phyloP scores from a whole-genome alignment of 345 rosid genomes.

The Passiflora organensis region DNA sequence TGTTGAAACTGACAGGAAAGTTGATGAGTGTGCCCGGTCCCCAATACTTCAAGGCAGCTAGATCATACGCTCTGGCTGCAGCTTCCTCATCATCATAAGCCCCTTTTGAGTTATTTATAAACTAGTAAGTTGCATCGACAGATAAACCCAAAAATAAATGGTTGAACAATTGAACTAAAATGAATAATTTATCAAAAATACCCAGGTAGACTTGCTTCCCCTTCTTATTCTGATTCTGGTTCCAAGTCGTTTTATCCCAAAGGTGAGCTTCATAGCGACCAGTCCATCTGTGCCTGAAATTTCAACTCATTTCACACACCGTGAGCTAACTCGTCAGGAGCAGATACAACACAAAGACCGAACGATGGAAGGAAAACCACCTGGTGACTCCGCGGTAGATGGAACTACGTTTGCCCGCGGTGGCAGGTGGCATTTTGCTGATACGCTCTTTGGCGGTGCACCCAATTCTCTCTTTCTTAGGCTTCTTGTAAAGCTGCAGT shows the following conservation, averaged over 20 bases:
- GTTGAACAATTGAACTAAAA: too few species aligned
- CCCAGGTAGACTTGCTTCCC: slow-evolving; percentile 77
- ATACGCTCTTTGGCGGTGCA: slow-evolving; percentile 98
- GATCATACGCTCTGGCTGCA: slow-evolving; percentile 98
- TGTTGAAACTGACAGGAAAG: slow-evolving; percentile 63
- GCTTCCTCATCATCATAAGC: slow-evolving; percentile 99
- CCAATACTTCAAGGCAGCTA: slow-evolving; percentile 97
- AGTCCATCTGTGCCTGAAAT: slow-evolving; percentile 94
- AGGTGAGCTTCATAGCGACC: slow-evolving; percentile 99
- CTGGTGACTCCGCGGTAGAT: slow-evolving; percentile 99
- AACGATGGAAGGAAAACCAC: slow-evolving; percentile 19
- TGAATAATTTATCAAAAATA: too few species aligned
- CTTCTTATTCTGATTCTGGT: slow-evolving; percentile 97
- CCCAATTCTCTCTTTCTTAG: slow-evolving; percentile 82
- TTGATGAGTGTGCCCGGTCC: slow-evolving; percentile 98
- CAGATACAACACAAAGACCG: background rate
- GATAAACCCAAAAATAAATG: background rate
- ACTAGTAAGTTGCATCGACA: background rate
- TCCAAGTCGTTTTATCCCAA: slow-evolving; percentile 99
- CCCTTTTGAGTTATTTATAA: slow-evolving; percentile 38
- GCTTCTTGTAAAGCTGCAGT: slow-evolving; percentile 72
- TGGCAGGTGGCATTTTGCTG: slow-evolving; percentile 96
- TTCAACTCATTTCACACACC: background rate
- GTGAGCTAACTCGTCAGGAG: too few species aligned
- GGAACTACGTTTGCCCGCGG: slow-evolving; percentile 98